Conservation (phyloP, 805 yeast species). For the Ogataea degrootiae region DNA sequence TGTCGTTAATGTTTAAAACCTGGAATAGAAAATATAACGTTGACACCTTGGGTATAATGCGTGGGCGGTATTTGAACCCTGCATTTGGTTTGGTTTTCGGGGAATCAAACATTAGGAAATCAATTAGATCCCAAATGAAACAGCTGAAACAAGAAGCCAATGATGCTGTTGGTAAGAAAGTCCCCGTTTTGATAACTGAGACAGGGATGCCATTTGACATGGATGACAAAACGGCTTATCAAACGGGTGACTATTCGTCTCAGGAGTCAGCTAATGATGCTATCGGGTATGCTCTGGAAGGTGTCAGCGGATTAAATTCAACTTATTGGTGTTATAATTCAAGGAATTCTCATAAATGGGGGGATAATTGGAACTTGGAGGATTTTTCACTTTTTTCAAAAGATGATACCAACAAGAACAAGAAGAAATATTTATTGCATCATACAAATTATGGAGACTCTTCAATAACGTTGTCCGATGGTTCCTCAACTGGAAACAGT, state of each 20-base stretch:
- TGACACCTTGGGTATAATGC: constrained; percentile 82
- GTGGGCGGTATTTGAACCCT: constrained; percentile 73
- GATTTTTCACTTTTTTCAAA: constrained; percentile 85
- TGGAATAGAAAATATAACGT: constrained; percentile 85
- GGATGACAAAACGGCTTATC: constrained; percentile 74
- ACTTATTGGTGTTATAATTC: constrained; percentile 85
- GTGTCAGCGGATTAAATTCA: constrained; percentile 54
- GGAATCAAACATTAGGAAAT: constrained; percentile 68
- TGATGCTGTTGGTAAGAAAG: constrained; percentile 50
- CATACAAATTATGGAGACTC: constrained; percentile 12
- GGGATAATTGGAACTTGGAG: constrained; percentile 92
- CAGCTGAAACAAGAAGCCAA: constrained; percentile 63
- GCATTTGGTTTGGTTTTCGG: constrained; percentile 76
- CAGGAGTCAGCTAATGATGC: constrained; percentile 88
- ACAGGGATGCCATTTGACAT: constrained; percentile 98
- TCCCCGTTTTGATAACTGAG: constrained; percentile 83
- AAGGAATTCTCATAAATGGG: constrained; percentile 73
- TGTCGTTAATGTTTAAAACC: constrained; percentile 84
- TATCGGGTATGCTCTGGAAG: constrained; percentile 71
- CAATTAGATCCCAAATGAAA: constrained; percentile 62
- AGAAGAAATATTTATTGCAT: constrained; percentile 9
- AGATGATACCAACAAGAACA: constrained; percentile 41
- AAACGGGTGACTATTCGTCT: constrained; percentile 58
- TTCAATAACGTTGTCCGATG: not conserved
- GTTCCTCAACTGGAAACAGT: constrained; percentile 8